Evolutionary conservation across 2,329 filamentous ascomycete genomes (phyloP).

Genomic region (Chaetomium strumarium): DNA sequence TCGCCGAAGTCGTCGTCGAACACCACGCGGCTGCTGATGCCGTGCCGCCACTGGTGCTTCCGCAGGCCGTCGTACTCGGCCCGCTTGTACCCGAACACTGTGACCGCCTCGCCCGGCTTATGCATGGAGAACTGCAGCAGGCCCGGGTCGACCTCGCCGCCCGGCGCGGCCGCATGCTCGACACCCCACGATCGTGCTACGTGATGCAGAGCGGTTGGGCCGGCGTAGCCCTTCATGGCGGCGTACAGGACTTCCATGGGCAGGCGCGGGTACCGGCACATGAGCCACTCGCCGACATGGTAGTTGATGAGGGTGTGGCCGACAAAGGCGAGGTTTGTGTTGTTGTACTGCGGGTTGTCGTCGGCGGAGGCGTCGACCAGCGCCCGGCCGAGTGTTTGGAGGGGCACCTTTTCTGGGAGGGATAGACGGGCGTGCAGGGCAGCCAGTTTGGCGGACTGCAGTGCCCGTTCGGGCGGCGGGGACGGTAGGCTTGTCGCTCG

Average conservation of each 20-base stretch:
- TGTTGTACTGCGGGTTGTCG: slow-evolving; percentile 75
- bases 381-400: slow-evolving; percentile 78
- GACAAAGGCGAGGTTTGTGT: slow-evolving; percentile 72
- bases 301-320: slow-evolving; percentile 81
- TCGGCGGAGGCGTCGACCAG: slow-evolving; percentile 86
- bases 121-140: slow-evolving; percentile 70
- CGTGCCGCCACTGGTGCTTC: slow-evolving; percentile 55
- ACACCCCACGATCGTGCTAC: slow-evolving; percentile 87
- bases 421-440: slow-evolving; percentile 86
- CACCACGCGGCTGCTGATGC: slow-evolving; percentile 70
- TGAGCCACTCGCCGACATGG: slow-evolving; percentile 80
- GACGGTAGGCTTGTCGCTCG: slow-evolving; percentile 52
- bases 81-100: slow-evolving; percentile 47
- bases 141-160: slow-evolving; percentile 86
- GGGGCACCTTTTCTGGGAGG: slow-evolving; percentile 73
- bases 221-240: slow-evolving; percentile 77
- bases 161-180: slow-evolving; percentile 78
- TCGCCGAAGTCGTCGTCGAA: slow-evolving; percentile 84
- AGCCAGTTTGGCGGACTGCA: slow-evolving; percentile 78
- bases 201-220: slow-evolving; percentile 64
- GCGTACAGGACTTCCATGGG: slow-evolving; percentile 84
- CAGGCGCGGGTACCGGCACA: slow-evolving; percentile 85
- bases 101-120: slow-evolving; percentile 39
- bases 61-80: slow-evolving; percentile 42
- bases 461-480: slow-evolving; percentile 61